Base-by-base conservation (phyloP, 202 grass and related monocot genomes). In the Alloteropsis angusta region DNA sequence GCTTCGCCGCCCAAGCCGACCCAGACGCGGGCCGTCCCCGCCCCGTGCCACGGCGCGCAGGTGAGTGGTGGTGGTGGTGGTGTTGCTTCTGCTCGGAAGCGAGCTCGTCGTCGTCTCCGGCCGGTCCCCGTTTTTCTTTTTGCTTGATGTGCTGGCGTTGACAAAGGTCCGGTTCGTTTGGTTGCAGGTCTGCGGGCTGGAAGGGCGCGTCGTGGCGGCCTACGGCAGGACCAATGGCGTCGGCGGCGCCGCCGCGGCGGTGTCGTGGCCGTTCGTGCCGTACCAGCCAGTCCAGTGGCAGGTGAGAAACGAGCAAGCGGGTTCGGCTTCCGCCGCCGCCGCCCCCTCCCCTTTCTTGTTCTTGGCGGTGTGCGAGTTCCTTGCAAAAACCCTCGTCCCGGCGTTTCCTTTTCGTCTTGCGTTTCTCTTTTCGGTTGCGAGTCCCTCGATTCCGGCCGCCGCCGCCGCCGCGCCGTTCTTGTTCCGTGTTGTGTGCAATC, bases 261-360 rank as follows among this genome's bases (percentile, higher is more conserved):
- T 58, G 32, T 4, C 64, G 22, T 71, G 82, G 77, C 65, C 87
- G 6, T 32, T 71, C 71, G 3, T 55, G 56, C 82, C 64, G 26
- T 62, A 70, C 76, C 50, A 55, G 37, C 71, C 65, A 30, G 21
- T 57, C 9, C 86, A 65, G 30, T 85, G 82, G 87, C 87, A 71
- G 82, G 87, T 88, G 65, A 77, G 82, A 15, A 41, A 8, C 34
- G 30, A 14, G n/a, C 6, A 44, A 1, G 18, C 16, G 34, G 21
- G 13, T 21, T 7, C 65, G 5, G 1, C 15, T 16, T 10, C 54
- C 18, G 55, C 49, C 49, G 26, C 11, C 50, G 16, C 35, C 11
- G 11, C 54, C 38, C 7, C 2, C n/a, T 48, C 23, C 41, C 14
- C 13, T 6, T 15, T 44, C 26, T n/a, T 38, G 21, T 3, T 12